These are phyloP conservation scores for Candida boidinii DNA, from an alignment of 805 yeast species.

Conservation along the genomic window DNA sequence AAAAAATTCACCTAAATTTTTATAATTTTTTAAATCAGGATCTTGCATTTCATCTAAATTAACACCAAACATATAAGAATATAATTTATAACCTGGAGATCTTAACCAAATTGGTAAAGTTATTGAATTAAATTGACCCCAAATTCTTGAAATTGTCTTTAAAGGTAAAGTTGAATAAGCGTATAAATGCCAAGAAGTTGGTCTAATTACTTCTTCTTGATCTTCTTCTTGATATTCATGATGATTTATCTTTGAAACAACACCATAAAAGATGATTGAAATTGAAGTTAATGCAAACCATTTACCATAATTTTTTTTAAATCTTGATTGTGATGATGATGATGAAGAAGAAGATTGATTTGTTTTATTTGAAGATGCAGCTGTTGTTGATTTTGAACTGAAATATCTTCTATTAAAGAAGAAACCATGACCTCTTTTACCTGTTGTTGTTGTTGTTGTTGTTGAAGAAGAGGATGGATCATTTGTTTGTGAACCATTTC, in stretches of 20 bases:
- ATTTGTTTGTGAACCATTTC: constrained; percentile 6
- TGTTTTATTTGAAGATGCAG: constrained; percentile 1
- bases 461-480: constrained; percentile 18
- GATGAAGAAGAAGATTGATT: constrained; percentile 2
- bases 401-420: constrained; percentile 10
- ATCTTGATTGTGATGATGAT: constrained; percentile 5
- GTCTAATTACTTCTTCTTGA: constrained; percentile 37
- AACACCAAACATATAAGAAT: constrained; percentile 77
- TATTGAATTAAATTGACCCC: constrained; percentile 88
- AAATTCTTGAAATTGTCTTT: constrained; percentile 81
- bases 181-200: constrained; percentile 82
- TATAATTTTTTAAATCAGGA: constrained; percentile 64
- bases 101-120: constrained; percentile 85
- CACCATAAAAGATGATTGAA: constrained; percentile 45
- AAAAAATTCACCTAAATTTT: constrained; percentile 84
- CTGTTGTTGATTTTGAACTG: constrained; percentile 4
- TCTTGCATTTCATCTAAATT: constrained; percentile 85
- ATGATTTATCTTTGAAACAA: constrained; percentile 34
- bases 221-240: constrained; percentile 12
- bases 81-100: constrained; percentile 69
- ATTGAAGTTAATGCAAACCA: constrained; percentile 51
- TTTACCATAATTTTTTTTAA: constrained; percentile 17
- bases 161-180: constrained; percentile 87
- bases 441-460: constrained; percentile 1
- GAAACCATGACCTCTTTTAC: constrained; percentile 15